A percentile compares a stretch with the other conserved stretches of the same genome.
Conservation (phyloP, 345 rosid genomes). For the Ceriops decandra region DNA sequence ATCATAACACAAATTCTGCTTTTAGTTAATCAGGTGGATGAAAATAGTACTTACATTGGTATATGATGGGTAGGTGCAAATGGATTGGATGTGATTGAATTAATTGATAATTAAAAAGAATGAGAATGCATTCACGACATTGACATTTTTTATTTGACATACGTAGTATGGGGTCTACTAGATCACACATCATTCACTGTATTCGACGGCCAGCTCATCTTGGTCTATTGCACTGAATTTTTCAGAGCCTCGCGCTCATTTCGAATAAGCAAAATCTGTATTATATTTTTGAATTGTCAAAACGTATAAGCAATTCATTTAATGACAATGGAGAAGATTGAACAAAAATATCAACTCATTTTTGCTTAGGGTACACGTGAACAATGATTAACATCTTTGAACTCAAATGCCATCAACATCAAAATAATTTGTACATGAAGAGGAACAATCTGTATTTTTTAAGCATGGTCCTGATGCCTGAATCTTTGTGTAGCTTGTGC, state of each 20-base stretch:
- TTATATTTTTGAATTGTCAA: neutral
- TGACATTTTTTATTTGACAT: neutral
- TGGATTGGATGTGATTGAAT: neutral
- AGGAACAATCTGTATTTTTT: neutral
- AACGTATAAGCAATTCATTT: neutral
- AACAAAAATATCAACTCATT: neutral
- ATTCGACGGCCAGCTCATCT: neutral
- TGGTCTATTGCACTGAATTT: neutral
- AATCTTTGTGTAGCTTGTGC: neutral
- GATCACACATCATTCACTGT: neutral
- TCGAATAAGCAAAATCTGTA: neutral
- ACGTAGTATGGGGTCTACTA: neutral
- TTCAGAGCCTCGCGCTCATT: neutral
- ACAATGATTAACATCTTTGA: neutral
- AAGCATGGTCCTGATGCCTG: neutral
- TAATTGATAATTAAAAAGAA: neutral
- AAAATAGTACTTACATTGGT: neutral
- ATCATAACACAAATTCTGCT: neutral
- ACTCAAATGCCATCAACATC: neutral
- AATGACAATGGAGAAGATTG: neutral
- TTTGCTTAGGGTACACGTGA: neutral
- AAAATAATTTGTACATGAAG: no score
- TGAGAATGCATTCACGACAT: neutral
- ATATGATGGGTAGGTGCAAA: slow-evolving; percentile 1
- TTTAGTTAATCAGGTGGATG: neutral